Base-by-base conservation (phyloP, 495 filamentous ascomycete genomes). In the Penicillium cosmopolitanum region DNA sequence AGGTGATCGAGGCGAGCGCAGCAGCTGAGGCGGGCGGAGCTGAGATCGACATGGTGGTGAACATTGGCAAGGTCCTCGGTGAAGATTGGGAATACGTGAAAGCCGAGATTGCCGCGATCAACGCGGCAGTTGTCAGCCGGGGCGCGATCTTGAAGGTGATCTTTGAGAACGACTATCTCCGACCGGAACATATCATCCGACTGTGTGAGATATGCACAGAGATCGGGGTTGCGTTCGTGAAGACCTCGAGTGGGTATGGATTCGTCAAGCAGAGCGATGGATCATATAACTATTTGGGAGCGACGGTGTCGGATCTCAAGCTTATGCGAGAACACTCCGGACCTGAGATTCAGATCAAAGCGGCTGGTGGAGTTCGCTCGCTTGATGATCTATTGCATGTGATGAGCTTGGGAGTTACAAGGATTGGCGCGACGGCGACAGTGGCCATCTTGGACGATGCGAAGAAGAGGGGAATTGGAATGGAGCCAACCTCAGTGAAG, bases 11-110 rank as follows among this genome's bases (percentile, higher is more conserved):
- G 57, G 83, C 80, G 12, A 67, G 61, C 5, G 77, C 78, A 3
- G 83, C 82, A 1, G 75, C 75, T 5, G 53, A 70, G 4, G 71
- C 74, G 0, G 83, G 83, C 15, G 82, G 78, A 3, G 58, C 64
- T 7, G 82, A 87, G 66, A 81, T 85, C 38, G 84, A 86, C 59
- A 82, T 86, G 82, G 82, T 86, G 4, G 75, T 85, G 43, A 87
- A 86, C 47, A 61, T 86, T 7, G 84, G 65, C 50, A 85, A 85
- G 52, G 82, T 80, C 21, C 73, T 84, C 5, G 72, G 81, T 53
- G 77, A 73, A 0, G 80, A 86, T 36, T 86, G 82, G 82, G 75
- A 72, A 36, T 86, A 84, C 44, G 82, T 85, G 34, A 58, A 66
- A 1, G 58, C 71, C 4, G 83, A 86, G 59, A 83, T 87, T 44